Base-by-base conservation (phyloP, 2,329 filamentous ascomycete genomes). In the Blastomyces emzantsi region DNA sequence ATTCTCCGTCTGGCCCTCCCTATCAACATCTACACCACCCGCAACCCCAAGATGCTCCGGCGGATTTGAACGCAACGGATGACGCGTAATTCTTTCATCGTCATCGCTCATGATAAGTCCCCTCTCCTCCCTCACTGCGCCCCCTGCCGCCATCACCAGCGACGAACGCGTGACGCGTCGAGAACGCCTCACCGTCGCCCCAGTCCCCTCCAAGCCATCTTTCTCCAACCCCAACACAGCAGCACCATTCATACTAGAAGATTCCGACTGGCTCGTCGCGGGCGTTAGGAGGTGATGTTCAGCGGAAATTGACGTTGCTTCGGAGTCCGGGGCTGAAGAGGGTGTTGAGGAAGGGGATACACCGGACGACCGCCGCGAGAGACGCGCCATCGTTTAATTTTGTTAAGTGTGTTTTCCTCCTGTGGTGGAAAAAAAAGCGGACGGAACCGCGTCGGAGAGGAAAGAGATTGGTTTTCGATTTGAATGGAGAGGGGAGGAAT, bases 191-290 rank as follows among this genome's bases (percentile, higher is more conserved):
- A 2, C 25, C 19, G 17, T 43, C 30, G 51, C 33, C 8, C 30
- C 49, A 47, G 17, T 19, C 30, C 60, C 15, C 68, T 64, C 36
- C 70, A 73, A 64, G 76, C 74, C 56, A 76, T 73, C 36, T 66
- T 67, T 15, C 28, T 60, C 58, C 43, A 22, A 11, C 3, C 25
- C 47, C 33, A 41, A 28, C n/a, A 69, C 71, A 67, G 72, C 71
- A 68, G 74, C 72, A 64, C 75, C 73, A 67, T 73, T 73, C 66
- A 74, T 75, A 67, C 75, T 78, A 5, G 76, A 76, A 1, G 75
- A 76, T 63, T 78, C 76, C n/a, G 76, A 78, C 62, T 73, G 56
- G 75, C 76, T 78, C 51, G 76, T 76, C 62, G 77, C 76, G 62
- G 76, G 76, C 2, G 76, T 78, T 22, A 78, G 70, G n/a, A 77